Evolutionary conservation across 768 basidiomycete species (phyloP).

Genomic region (Tricholoma hemisulphureum): DNA sequence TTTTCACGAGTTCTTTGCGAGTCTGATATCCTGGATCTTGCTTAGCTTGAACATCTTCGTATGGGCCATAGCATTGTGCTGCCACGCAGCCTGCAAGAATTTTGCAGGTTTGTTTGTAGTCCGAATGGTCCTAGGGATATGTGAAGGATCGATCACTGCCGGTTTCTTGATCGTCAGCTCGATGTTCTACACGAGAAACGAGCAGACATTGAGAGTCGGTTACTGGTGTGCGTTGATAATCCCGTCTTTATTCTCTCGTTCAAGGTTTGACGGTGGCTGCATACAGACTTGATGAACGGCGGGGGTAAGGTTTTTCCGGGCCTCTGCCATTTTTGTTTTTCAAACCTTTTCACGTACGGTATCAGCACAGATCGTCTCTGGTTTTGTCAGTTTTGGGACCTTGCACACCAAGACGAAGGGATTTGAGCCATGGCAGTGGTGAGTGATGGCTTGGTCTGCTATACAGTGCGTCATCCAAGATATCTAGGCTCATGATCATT

Average conservation of each 20-base stretch:
- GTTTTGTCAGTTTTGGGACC: conserved; percentile 65
- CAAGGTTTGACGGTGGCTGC: neutral
- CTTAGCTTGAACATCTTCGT: conserved; percentile 61
- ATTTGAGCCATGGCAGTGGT: conserved; percentile 78
- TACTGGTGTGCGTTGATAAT: conserved; percentile 75
- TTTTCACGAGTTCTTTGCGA: neutral
- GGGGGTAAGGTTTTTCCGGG: conserved; percentile 44
- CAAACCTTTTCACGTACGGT: neutral
- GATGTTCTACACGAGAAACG: conserved; percentile 76
- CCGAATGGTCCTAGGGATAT: conserved; percentile 66
- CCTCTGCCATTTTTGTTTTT: too few relatives aligned
- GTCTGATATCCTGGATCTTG: neutral
- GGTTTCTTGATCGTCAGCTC: conserved; percentile 75
- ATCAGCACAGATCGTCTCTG: conserved; percentile 68
- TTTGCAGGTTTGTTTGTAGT: conserved; percentile 64
- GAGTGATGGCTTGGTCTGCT: neutral
- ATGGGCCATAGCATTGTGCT: conserved; percentile 60
- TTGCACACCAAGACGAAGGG: conserved; percentile 55
- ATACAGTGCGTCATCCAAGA: neutral
- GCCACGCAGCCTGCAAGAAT: conserved; percentile 70
- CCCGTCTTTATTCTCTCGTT: neutral
- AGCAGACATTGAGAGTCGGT: conserved; percentile 67
- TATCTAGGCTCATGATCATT: conserved; percentile 63
- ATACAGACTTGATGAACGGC: conserved; percentile 73
- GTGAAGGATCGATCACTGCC: conserved; percentile 70